Conservation (phyloP, 345 rosid genomes). For the Hibiscus mutabilis region DNA sequence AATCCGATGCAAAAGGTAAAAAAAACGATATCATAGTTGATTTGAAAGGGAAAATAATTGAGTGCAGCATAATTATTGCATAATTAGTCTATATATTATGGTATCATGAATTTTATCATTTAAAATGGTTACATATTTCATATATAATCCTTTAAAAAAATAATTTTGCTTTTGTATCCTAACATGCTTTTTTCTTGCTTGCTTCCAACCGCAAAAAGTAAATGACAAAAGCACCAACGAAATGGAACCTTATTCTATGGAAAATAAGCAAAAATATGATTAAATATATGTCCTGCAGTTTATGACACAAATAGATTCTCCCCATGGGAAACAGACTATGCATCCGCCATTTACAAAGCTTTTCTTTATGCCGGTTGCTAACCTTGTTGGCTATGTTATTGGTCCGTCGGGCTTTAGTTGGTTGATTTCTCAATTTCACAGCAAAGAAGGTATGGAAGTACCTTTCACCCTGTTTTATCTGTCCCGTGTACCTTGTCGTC, state of each 20-base stretch:
- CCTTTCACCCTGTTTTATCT: neutral
- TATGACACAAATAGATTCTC: neutral
- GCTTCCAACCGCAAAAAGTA: no score
- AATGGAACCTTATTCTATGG: neutral
- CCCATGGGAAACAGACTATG: neutral
- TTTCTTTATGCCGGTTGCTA: conserved; percentile 58
- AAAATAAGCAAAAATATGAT: neutral
- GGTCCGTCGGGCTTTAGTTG: conserved; percentile 78
- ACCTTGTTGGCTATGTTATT: conserved; percentile 86
- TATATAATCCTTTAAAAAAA: neutral
- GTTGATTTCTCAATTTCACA: conserved; percentile 58
- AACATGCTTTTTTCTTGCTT: no score
- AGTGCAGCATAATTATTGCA: neutral
- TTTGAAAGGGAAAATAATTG: neutral
- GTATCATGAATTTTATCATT: neutral
- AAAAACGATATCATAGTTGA: neutral
- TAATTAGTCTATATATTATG: neutral
- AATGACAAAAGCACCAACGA: neutral
- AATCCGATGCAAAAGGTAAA: neutral
- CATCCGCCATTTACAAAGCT: neutral
- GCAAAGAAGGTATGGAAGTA: conserved; percentile 48
- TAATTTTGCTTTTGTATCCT: no score
- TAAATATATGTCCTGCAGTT: neutral
- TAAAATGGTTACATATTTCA: no score
- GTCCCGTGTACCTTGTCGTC: neutral